phyloP scores from a whole-genome alignment of 805 yeast species.

The Yamadazyma phyllophila region DNA sequence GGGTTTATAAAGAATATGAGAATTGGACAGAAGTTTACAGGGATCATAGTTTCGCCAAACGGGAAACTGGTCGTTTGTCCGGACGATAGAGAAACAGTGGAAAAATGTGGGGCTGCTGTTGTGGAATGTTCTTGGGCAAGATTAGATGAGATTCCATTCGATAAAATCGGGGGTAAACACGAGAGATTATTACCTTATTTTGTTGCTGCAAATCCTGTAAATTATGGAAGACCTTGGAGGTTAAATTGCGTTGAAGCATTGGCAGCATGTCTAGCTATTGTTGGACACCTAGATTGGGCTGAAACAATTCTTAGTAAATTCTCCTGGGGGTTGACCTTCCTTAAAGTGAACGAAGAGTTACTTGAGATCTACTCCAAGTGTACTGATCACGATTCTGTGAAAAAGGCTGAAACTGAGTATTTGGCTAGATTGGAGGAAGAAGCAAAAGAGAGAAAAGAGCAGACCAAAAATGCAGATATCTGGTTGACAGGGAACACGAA shows the following conservation, averaged over 20 bases:
- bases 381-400: constrained; percentile 74
- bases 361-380: constrained; percentile 73
- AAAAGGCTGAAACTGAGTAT: constrained; percentile 72
- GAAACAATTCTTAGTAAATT: constrained; percentile 69
- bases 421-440: constrained; percentile 66
- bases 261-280: constrained; percentile 95
- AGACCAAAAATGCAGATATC: constrained; percentile 53
- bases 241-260: constrained; percentile 95
- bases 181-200: constrained; percentile 88
- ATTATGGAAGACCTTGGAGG: constrained; percentile 95
- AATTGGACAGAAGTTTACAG: constrained; percentile 92
- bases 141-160: constrained; percentile 93
- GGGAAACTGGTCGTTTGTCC: constrained; percentile 92
- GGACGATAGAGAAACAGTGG: constrained; percentile 74
- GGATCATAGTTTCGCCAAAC: constrained; percentile 89
- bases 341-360: constrained; percentile 78
- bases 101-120: constrained; percentile 86
- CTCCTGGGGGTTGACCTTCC: constrained; percentile 90
- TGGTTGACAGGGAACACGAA: constrained; percentile 83
- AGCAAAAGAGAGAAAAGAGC: constrained; percentile 56
- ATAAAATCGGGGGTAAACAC: constrained; percentile 84
- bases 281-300: constrained; percentile 91
- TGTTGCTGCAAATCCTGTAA: constrained; percentile 95
- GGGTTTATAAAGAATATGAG: constrained; percentile 77
- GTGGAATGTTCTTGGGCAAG: constrained; percentile 99